These are phyloP conservation scores for Pyrenula massariospora DNA, from an alignment of 495 filamentous ascomycete genomes.

Conservation along the genomic window DNA sequence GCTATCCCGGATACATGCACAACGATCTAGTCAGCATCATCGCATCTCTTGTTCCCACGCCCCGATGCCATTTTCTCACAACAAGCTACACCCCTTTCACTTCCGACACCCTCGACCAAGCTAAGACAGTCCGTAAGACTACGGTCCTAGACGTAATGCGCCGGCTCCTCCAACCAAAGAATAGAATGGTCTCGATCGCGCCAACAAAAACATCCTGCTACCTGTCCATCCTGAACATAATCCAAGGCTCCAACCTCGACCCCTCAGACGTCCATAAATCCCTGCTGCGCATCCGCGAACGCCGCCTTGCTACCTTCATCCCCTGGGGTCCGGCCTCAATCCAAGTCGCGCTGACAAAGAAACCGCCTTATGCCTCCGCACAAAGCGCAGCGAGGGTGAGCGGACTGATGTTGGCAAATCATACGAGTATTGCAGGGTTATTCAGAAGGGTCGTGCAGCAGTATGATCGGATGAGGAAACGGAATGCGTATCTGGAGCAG, in stretches of 20 bases:
- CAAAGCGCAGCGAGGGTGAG: slow-evolving; percentile 73
- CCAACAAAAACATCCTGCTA: slow-evolving; percentile 96
- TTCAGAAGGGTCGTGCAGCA: slow-evolving; percentile 87
- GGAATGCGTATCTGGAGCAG: slow-evolving; percentile 88
- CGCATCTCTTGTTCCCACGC: slow-evolving; percentile 89
- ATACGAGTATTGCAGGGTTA: slow-evolving; percentile 91
- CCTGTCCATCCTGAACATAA: slow-evolving; percentile 97
- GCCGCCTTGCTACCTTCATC: slow-evolving; percentile 88
- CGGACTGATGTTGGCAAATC: slow-evolving; percentile 94
- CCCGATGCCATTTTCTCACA: slow-evolving; percentile 94
- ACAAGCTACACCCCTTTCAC: slow-evolving; percentile 98
- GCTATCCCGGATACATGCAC: slow-evolving; percentile 99
- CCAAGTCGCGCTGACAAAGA: slow-evolving; percentile 92
- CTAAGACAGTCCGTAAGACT: slow-evolving; percentile 93
- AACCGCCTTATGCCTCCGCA: slow-evolving; percentile 84
- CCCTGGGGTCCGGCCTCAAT: slow-evolving; percentile 99
- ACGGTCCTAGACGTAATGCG: slow-evolving; percentile 98
- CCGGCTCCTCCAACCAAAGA: slow-evolving; percentile 89
- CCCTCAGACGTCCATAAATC: slow-evolving; percentile 97
- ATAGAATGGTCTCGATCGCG: slow-evolving; percentile 95
- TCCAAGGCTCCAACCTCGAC: slow-evolving; percentile 85
- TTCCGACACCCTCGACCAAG: slow-evolving; percentile 86
- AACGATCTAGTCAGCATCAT: slow-evolving; percentile 97
- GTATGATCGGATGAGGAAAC: slow-evolving; percentile 86
- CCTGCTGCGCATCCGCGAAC: slow-evolving; percentile 87